A percentile compares a stretch with the other conserved stretches of the same genome.
phyloP scores from a whole-genome alignment of 2,329 filamentous ascomycete genomes.

The Ophiostoma quercus region DNA sequence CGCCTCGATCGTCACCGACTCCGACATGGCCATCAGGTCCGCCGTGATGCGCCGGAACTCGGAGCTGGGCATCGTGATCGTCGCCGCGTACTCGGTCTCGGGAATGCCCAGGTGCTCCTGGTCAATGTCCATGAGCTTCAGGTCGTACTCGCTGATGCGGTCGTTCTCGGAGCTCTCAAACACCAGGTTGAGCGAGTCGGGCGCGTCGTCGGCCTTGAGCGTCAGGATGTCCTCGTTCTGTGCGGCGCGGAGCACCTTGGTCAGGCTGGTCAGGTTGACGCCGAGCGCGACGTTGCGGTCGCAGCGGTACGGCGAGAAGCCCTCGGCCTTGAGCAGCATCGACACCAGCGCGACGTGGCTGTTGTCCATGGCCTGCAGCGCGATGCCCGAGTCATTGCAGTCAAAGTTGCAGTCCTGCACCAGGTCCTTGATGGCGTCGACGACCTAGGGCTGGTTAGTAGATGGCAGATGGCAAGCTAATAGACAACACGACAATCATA shows the following conservation, averaged over 20 bases:
- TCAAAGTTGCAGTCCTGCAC: constrained; percentile 99
- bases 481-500: constrained; percentile 38
- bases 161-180: constrained; percentile 90
- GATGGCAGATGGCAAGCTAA: neutral
- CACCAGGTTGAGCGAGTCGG: constrained; percentile 89
- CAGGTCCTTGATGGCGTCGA: constrained; percentile 98
- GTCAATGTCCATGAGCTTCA: constrained; percentile 99
- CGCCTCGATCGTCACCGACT: constrained; percentile 94
- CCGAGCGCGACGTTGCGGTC: constrained; percentile 98
- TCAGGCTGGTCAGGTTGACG: constrained; percentile 92
- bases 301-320: constrained; percentile 92
- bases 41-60: constrained; percentile 96
- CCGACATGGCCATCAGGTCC: constrained; percentile 85
- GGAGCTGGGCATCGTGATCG: constrained; percentile 76
- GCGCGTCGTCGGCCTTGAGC: constrained; percentile 93
- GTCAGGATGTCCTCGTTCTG: constrained; percentile 93
- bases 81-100: constrained; percentile 95
- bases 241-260: constrained; percentile 92
- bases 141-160: constrained; percentile 95
- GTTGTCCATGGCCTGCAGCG: constrained; percentile 99
- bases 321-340: constrained; percentile 96
- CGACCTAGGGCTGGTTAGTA: constrained; percentile 59
- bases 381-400: constrained; percentile 99
- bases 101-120: constrained; percentile 98
- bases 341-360: constrained; percentile 97